Percentiles rank a stretch among this genome's conserved stretches.
Evolutionary conservation across 768 basidiomycete species (phyloP).

Genomic region (Tulasnella sp.): DNA sequence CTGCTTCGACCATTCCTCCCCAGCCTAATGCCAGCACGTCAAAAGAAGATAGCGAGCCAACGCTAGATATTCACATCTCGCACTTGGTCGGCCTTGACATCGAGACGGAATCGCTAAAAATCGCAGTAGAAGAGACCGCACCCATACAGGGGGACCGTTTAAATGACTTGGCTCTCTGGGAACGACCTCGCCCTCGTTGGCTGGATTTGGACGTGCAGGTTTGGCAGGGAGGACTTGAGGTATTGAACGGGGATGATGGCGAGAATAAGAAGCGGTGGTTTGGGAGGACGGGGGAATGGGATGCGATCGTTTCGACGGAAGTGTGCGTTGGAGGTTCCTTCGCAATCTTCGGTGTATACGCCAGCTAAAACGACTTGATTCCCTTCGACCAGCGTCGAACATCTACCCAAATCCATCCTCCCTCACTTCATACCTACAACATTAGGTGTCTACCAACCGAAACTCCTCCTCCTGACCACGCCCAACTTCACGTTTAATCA

Average conservation of each 20-base stretch:
- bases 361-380: slow-evolving; percentile 12
- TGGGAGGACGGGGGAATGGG: slow-evolving; percentile 15
- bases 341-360: not conserved
- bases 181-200: slow-evolving; percentile 48
- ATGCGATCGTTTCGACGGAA: slow-evolving; percentile 71
- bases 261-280: slow-evolving; percentile 5
- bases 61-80: slow-evolving; percentile 48
- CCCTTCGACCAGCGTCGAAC: slow-evolving; percentile 60
- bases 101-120: slow-evolving; percentile 48
- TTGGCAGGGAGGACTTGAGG: slow-evolving; percentile 72
- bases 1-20: slow-evolving; percentile 63
- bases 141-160: slow-evolving; percentile 35
- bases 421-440: slow-evolving; percentile 63
- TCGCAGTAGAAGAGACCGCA: slow-evolving; percentile 48
- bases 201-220: slow-evolving; percentile 60
- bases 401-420: slow-evolving; percentile 58
- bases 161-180: slow-evolving; percentile 12
- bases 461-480: slow-evolving; percentile 71
- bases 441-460: slow-evolving; percentile 74
- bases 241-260: slow-evolving; percentile 52
- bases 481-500: slow-evolving; percentile 81
- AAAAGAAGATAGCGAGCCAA: slow-evolving; percentile 29
- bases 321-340: slow-evolving; percentile 48
- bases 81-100: slow-evolving; percentile 69
- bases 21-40: slow-evolving; percentile 24